Evolutionary conservation across 2,329 filamentous ascomycete species (phyloP), one percentile per base, ranked within the genome.

Genomic region (Ceratocystis cacaofunesta): DNA sequence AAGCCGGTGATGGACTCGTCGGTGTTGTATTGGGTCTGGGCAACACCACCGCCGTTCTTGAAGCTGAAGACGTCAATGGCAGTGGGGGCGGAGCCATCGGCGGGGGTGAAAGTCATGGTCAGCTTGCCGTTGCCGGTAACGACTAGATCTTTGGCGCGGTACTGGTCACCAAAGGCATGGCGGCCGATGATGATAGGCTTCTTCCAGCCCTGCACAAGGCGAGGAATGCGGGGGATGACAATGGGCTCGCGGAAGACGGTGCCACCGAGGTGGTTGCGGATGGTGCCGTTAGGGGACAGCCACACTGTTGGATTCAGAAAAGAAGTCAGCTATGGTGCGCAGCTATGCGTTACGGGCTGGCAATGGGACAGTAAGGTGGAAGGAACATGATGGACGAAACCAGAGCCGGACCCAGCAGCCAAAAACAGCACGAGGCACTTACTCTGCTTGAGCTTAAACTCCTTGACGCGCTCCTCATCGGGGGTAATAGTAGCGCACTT

Each of bases 401-500:
- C 5, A 25, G 12, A 62, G 19, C 17, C 5, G 2, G 6, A 32
- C 30, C 30, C 30, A 32, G 30, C 6, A 32, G 6, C 12, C 43
- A 17, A 19, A 12, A 32, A 19, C 15, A 63, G 15, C 19, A 25
- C 1, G 17, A 17, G 41, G 61, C 46, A 76, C 86, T 76, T 79
- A 92, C 88, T 97, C 81, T 97, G 87, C 88, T 97, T 99, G 71
- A 99, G 84, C 75, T 96, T 92, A 78, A 97, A 99, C 79, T 97
- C 94, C 81, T 97, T 84, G 36, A 99, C 92, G 75, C 94, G 88
- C 69, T 85, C 88, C 84, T 99, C 94, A 75, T 99, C 94, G 48
- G 94, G 94, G 55, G 94, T 99, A 79, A 99, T 99, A 75, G 94
- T 99, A 70, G 94, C 94, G 78, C 94, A 99, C 83, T 99, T 99